Evolutionary conservation across 139 green algal genomes (phyloP), one percentile per base, ranked within the genome.

Genomic region (Chlamydomonas schloesseri): DNA sequence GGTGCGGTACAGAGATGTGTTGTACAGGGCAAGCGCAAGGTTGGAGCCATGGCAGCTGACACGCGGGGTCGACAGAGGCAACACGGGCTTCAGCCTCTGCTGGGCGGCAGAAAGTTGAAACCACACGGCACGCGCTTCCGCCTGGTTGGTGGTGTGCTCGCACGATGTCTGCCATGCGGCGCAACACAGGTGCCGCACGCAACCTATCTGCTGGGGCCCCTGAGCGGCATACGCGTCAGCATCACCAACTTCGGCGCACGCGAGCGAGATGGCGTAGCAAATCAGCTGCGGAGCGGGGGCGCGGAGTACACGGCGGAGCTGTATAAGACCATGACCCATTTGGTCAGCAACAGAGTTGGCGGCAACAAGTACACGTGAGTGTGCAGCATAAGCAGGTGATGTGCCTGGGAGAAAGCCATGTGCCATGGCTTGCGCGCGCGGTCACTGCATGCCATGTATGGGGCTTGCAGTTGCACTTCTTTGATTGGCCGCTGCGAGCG

Each of bases 171-270:
- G n/a, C n/a, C n/a, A n/a, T n/a, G n/a, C n/a, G n/a, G n/a, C n/a
- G n/a, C n/a, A n/a, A 50, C 8, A 31, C 62, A 83, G 77, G 62
- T 64, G 28, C 37, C 26, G 20, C 14, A 62, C 3, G 29, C 18
- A 0, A 24, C n/a, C 5, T 84, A 57, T 46, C 42, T 34, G 15
- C 64, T 84, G 64, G 46, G n/a, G 13, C 78, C 78, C 18, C 60
- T 84, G 24, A 36, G 18, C n/a, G 78, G 78, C 46, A 67, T 84
- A 17, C 37, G 34, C 17, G 78, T 33, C 47, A 75, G 64, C 78
- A 84, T 84, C 24, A 84, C 78, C 17, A 84, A 84, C 78, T 84
- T 84, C 6, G 65, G 64, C 15, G 64, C 36, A 18, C 71, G 50
- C n/a, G 78, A 84, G 31, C 78, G 78, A 2, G 65, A 84, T 29